Conservation (phyloP, 805 yeast genomes). For the Scheffersomyces lignosus region DNA sequence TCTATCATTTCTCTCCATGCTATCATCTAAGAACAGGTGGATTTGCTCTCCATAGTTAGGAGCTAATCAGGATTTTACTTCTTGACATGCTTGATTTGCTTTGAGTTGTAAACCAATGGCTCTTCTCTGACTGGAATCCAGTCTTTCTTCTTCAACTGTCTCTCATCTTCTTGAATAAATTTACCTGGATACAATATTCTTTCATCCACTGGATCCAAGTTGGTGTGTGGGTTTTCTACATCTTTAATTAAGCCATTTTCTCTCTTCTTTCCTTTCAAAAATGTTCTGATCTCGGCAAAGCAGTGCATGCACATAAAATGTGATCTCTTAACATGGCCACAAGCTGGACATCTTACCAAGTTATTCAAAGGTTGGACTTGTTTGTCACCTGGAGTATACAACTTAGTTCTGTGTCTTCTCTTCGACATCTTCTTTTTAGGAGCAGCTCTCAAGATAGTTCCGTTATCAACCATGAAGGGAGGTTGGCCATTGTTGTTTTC, state of each 20-base stretch:
- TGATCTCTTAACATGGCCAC: conserved; percentile 89
- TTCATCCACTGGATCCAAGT: conserved; percentile 61
- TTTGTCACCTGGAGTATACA: conserved; percentile 79
- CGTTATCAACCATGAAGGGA: conserved; percentile 57
- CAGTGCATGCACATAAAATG: conserved; percentile 94
- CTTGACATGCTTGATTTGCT: conserved; percentile 22
- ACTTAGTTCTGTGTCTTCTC: conserved; percentile 79
- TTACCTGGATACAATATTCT: conserved; percentile 75
- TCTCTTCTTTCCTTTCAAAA: conserved; percentile 60
- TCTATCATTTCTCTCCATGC: too few relatives aligned
- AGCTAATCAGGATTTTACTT: too few relatives aligned
- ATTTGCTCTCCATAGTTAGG: too few relatives aligned
- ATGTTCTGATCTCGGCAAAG: conserved; percentile 72
- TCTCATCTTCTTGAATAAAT: conserved; percentile 37
- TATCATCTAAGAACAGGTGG: too few relatives aligned
- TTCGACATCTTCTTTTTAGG: conserved; percentile 94
- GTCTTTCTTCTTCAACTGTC: conserved; percentile 38
- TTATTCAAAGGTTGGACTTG: conserved; percentile 74
- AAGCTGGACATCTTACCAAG: conserved; percentile 89
- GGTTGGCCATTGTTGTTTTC: conserved; percentile 31
- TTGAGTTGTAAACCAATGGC: conserved; percentile 34
- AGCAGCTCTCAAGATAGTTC: conserved; percentile 75
- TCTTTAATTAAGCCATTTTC: conserved; percentile 25
- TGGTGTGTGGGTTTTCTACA: conserved; percentile 34
- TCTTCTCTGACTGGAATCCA: conserved; percentile 45